Conservation (phyloP, 2,329 filamentous ascomycete species). For the Alternaria arborescens region DNA sequence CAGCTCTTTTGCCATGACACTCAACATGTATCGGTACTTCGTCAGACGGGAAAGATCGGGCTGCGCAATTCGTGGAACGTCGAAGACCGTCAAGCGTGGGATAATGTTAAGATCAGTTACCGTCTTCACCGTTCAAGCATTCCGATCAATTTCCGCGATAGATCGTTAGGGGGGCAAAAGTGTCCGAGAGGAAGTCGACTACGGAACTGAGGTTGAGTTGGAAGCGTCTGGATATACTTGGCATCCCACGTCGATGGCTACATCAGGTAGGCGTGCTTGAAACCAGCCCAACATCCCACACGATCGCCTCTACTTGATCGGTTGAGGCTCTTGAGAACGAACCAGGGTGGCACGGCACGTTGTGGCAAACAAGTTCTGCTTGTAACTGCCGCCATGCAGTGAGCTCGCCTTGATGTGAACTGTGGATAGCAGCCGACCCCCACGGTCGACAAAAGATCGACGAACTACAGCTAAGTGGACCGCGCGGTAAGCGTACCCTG, state of each 20-base stretch:
- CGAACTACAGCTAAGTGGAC: conserved; percentile 12
- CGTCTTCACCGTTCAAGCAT: not conserved
- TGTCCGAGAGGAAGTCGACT: conserved; percentile 6
- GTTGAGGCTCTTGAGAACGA: conserved; percentile 21
- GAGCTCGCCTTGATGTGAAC: not conserved
- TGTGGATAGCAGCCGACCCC: conserved; percentile 16
- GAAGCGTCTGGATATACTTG: conserved; percentile 26
- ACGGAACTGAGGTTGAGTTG: conserved; percentile 24
- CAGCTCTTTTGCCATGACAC: not conserved
- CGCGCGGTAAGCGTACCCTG: not conserved
- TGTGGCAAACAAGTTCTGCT: conserved; percentile 19
- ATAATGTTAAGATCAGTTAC: not conserved
- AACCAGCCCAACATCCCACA: conserved; percentile 28
- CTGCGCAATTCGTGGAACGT: conserved; percentile 7
- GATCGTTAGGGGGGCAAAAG: conserved; percentile 27
- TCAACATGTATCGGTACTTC: conserved; percentile 12
- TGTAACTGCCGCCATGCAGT: conserved; percentile 16
- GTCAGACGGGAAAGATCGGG: not conserved
- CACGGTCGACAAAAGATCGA: conserved; percentile 17
- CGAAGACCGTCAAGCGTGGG: conserved; percentile 7
- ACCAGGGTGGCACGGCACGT: conserved; percentile 16
- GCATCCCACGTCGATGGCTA: conserved; percentile 34
- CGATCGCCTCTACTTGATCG: conserved; percentile 26
- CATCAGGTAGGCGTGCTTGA: conserved; percentile 26
- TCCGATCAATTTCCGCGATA: conserved; percentile 3